These are phyloP conservation scores for Wickerhamomyces chambardii DNA, from an alignment of 805 yeast genomes.

Conservation along the genomic window DNA sequence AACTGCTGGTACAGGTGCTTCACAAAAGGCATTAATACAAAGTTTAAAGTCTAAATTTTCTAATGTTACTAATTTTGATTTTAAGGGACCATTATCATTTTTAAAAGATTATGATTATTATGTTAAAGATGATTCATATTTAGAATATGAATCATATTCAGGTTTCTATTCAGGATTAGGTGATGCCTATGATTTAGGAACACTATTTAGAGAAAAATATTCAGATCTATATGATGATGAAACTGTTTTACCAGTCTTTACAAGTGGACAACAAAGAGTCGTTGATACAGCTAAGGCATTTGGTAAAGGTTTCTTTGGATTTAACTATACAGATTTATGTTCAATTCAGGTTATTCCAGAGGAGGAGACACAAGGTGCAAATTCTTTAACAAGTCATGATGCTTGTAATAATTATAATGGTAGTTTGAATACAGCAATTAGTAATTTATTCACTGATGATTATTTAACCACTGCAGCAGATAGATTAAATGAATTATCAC, in stretches of 20 bases:
- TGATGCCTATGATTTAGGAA: constrained; percentile 35
- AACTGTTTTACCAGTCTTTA: constrained; percentile 33
- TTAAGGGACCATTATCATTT: constrained; percentile 43
- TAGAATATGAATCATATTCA: constrained; percentile 30
- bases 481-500: constrained; percentile 48
- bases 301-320: constrained; percentile 40
- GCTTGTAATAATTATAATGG: constrained; percentile 31
- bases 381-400: constrained; percentile 36
- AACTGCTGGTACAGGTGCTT: constrained; percentile 28
- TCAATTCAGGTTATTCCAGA: constrained; percentile 29
- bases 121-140: constrained; percentile 26
- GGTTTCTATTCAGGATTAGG: constrained; percentile 38
- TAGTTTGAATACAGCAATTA: constrained; percentile 8
- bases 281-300: constrained; percentile 36
- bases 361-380: constrained; percentile 34
- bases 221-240: constrained; percentile 27
- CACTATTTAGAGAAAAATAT: constrained; percentile 33
- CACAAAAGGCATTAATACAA: constrained; percentile 10
- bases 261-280: constrained; percentile 38
- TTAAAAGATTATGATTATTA: constrained; percentile 46
- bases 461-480: constrained; percentile 45
- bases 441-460: constrained; percentile 10
- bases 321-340: constrained; percentile 22
- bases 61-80: constrained; percentile 22
- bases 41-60: constrained; percentile 19